A percentile compares a stretch with the other conserved stretches of the same genome.
These are phyloP conservation scores for Verticillium zaregamsianum DNA, from an alignment of 2,329 filamentous ascomycete genomes.

Conservation along the genomic window DNA sequence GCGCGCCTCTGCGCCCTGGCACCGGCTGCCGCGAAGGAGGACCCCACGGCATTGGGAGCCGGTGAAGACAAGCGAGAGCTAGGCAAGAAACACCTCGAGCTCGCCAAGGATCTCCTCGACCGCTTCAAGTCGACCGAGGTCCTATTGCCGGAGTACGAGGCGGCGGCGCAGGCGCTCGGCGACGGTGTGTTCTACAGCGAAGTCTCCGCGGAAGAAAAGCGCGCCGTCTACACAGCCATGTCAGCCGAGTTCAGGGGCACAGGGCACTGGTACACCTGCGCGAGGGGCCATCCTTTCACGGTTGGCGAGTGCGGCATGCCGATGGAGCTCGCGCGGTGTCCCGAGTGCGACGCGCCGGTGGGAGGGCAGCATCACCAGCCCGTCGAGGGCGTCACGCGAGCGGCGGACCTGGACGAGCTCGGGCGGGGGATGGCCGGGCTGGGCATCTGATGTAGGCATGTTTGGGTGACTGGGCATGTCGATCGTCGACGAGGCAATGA, in stretches of 20 bases:
- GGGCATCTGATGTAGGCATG: no score
- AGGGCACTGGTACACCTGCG: conserved; percentile 60
- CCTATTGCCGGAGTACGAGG: conserved; percentile 40
- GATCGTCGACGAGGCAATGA: no score
- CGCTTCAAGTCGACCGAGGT: conserved; percentile 20
- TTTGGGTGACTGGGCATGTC: no score
- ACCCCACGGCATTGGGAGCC: neutral
- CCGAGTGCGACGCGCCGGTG: conserved; percentile 55
- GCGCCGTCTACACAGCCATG: conserved; percentile 48
- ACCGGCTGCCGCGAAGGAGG: conserved; percentile 8
- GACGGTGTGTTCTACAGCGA: conserved; percentile 39
- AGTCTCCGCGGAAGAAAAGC: conserved; percentile 47
- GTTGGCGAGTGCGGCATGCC: conserved; percentile 65
- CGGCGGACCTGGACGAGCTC: conserved; percentile 41
- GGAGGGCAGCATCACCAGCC: conserved; percentile 49
- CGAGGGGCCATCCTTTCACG: conserved; percentile 56
- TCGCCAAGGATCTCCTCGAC: conserved; percentile 15
- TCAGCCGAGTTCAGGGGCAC: conserved; percentile 41
- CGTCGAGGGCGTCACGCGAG: conserved; percentile 47
- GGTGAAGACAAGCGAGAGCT: neutral
- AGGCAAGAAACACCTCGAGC: conserved; percentile 13
- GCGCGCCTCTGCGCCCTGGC: conserved; percentile 44
- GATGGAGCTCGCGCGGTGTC: conserved; percentile 55
- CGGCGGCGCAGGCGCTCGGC: conserved; percentile 39
- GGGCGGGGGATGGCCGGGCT: neutral